Evolutionary conservation across 2,329 filamentous ascomycete species (phyloP).

Genomic region (Orbilia brochopaga): DNA sequence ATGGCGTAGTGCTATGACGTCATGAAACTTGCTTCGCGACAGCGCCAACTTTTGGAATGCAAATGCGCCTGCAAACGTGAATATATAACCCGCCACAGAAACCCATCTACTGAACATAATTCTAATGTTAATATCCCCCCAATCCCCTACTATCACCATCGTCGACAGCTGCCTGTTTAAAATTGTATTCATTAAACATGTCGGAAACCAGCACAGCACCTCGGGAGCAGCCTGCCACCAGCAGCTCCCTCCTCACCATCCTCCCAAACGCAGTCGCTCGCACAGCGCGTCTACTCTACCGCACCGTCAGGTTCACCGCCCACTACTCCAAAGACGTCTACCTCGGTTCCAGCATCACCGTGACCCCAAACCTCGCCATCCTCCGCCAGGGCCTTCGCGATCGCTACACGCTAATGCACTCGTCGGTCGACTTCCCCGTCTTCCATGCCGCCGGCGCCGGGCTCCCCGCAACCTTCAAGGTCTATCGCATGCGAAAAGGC

Average conservation of each 20-base stretch:
- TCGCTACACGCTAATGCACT: slow-evolving; percentile 36
- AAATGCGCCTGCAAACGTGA: not conserved
- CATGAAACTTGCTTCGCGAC: not conserved
- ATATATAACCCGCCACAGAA: too few relatives aligned
- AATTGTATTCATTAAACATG: slow-evolving; percentile 13
- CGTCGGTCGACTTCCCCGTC: slow-evolving; percentile 40
- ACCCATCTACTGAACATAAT: too few relatives aligned
- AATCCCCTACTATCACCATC: too few relatives aligned
- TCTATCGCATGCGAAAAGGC: slow-evolving; percentile 50
- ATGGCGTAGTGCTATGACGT: not conserved
- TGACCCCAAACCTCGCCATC: slow-evolving; percentile 36
- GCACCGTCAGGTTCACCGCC: slow-evolving; percentile 27
- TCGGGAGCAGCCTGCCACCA: slow-evolving; percentile 8
- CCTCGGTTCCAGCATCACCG: slow-evolving; percentile 34
- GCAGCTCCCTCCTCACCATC: slow-evolving; percentile 24
- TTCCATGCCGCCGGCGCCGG: slow-evolving; percentile 39
- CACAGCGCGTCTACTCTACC: slow-evolving; percentile 30
- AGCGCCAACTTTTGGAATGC: not conserved
- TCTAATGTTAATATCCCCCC: too few relatives aligned
- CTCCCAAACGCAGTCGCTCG: slow-evolving; percentile 33
- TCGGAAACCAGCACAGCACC: slow-evolving; percentile 17
- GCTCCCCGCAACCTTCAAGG: slow-evolving; percentile 38
- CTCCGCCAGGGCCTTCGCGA: slow-evolving; percentile 39
- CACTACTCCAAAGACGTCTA: slow-evolving; percentile 46
- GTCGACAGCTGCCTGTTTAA: too few relatives aligned